Evolutionary conservation across 73 alveolate genomes (phyloP), one percentile per base, ranked within the genome.

Genomic region (Diophrys appendiculata): DNA sequence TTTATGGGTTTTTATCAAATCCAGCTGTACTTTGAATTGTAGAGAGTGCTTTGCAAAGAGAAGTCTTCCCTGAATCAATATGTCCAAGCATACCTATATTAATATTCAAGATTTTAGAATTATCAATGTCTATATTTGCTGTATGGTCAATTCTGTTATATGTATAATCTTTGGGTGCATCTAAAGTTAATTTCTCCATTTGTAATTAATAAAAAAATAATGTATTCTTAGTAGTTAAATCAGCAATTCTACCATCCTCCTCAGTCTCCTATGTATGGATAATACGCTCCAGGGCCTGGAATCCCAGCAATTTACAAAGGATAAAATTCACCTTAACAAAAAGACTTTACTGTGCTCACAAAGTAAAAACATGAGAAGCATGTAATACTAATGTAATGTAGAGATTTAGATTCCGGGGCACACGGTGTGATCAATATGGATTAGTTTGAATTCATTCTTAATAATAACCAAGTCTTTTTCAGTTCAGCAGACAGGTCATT

Each of bases 71-170:
- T 65, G 97, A 84, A 90, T 98, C 99, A 60, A 98, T 97, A 87
- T 98, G 99, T 0, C 99, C 99, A 65, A 98, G 87, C 18, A 97
- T 97, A 5, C 99, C 99, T 29, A 95, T 73, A 83, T 98, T 95
- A 71, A 92, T 86, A 82, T 97, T 97, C 60, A 96, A 65, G 22
- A 91, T 86, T 84, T 93, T 92, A 35, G 79, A 26, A 0, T 92
- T 77, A 52, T 75, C 72, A 54, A 72, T 13, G 29, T 69, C 67
- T 31, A 73, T 72, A 14, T 28, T 70, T 33, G 81, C n/a, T n/a
- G n/a, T n/a, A n/a, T n/a, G n/a, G n/a, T n/a, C n/a, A n/a, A n/a
- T n/a, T n/a, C n/a, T n/a, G n/a, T n/a, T n/a, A n/a, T n/a, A n/a
- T n/a, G n/a, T n/a, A n/a, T n/a, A n/a, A n/a, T n/a, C n/a, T n/a